These are phyloP conservation scores for Nakazawaea siamensis DNA, from an alignment of 805 yeast species.

Conservation along the genomic window DNA sequence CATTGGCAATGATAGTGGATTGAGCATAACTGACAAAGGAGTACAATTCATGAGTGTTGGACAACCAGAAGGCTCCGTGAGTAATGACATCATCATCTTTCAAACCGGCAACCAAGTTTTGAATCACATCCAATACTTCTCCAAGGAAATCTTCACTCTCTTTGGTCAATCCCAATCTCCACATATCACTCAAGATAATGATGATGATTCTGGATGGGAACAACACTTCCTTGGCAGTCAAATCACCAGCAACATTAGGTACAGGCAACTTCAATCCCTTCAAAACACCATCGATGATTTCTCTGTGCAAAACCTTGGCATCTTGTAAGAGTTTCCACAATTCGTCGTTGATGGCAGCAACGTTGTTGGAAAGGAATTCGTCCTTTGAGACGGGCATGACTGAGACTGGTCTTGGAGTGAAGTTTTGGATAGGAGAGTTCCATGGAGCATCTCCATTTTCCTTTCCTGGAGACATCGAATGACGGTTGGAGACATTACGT, in stretches of 20 bases:
- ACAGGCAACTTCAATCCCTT: constrained; percentile 81
- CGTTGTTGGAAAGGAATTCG: constrained; percentile 40
- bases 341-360: constrained; percentile 70
- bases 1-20: constrained; percentile 81
- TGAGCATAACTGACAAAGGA: constrained; percentile 94
- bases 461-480: constrained; percentile 12
- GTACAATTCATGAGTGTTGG: constrained; percentile 90
- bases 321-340: constrained; percentile 63
- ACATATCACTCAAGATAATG: constrained; percentile 90
- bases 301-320: constrained; percentile 65
- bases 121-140: constrained; percentile 80
- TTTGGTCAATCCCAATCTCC: constrained; percentile 91
- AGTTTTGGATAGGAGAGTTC: constrained; percentile 28
- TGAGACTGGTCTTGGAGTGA: constrained; percentile 49
- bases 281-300: constrained; percentile 79
- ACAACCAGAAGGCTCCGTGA: constrained; percentile 95
- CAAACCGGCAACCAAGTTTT: constrained; percentile 68
- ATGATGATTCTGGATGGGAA: constrained; percentile 96
- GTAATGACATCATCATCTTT: constrained; percentile 83
- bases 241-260: constrained; percentile 66
- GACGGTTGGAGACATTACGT: constrained; percentile 19
- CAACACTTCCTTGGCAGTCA: constrained; percentile 82
- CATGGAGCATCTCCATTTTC: constrained; percentile 18
- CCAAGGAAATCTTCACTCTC: constrained; percentile 90
- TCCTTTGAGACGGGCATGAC: constrained; percentile 47